These are phyloP conservation scores for Penicillium steckii DNA, from an alignment of 495 filamentous ascomycete species.

Conservation along the genomic window DNA sequence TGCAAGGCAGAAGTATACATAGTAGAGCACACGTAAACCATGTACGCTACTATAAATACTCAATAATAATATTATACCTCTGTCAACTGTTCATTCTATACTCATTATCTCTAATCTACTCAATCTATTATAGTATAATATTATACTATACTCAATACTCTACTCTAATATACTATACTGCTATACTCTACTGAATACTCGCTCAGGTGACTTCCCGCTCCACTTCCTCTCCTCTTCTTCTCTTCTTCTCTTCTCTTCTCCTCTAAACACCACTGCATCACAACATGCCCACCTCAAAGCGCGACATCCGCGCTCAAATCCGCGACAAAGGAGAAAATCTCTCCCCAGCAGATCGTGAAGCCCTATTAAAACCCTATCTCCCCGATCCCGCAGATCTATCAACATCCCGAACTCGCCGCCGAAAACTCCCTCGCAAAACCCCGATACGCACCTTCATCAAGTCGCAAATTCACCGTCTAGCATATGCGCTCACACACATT, in stretches of 20 bases:
- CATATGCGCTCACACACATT: slow-evolving; percentile 72
- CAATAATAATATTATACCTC: background rate
- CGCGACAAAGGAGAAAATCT: slow-evolving; percentile 58
- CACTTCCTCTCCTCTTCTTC: background rate
- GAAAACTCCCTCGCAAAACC: slow-evolving; percentile 31
- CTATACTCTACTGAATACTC: background rate
- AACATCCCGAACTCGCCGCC: slow-evolving; percentile 26
- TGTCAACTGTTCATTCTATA: background rate
- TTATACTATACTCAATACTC: background rate
- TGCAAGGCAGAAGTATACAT: background rate
- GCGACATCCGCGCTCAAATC: slow-evolving; percentile 62
- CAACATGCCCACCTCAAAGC: slow-evolving; percentile 53
- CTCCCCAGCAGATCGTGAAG: slow-evolving; percentile 64
- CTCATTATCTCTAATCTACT: no score
- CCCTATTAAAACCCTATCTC: slow-evolving; percentile 72
- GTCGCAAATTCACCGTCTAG: slow-evolving; percentile 62
- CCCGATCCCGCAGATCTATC: slow-evolving; percentile 54
- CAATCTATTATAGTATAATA: no score
- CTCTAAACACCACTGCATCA: background rate
- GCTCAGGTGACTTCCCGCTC: background rate
- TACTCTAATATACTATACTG: background rate
- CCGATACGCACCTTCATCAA: slow-evolving; percentile 68
- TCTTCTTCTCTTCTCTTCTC: slow-evolving; percentile 1
- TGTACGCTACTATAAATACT: no score
- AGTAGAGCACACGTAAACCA: no score